Evolutionary conservation across 768 basidiomycete species (phyloP), one percentile per base, ranked within the genome.

Genomic region (Heimioporus sp.): DNA sequence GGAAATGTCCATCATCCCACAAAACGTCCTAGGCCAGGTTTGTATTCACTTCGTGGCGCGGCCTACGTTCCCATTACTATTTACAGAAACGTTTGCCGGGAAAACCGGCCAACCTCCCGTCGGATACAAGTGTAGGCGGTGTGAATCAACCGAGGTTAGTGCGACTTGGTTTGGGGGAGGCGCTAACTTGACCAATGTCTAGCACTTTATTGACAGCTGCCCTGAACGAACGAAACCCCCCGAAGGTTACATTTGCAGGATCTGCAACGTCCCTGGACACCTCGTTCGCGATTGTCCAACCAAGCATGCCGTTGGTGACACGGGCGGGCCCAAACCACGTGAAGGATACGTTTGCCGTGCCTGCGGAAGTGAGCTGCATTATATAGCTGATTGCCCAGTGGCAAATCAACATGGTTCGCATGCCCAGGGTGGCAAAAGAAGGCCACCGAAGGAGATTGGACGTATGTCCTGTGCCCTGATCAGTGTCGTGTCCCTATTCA

Each of bases 331-430:
- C 40, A 90, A 90, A 63, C 92, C 92, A 8, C 87, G 80, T 44
- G 79, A 85, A 54, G 92, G 90, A 48, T 98, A 98, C 61, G 80
- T 90, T 12, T 98, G 95, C 71, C 81, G 91, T 36, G 92, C 92
- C 2, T 98, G 95, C 68, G 92, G 88, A 36, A 91, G 88, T 63
- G 87, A 87, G 54, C 72, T 77, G 7, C 96, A 98, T 72, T 90
- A 82, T 61, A 79, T 98, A 45, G 83, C 91, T 43, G 94, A 98
- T 61, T 98, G 96, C 61, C 82, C 86, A 7, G 76, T 84, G 13
- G 80, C 83, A 8, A 86, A 84, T 54, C 81, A 79, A 62, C 71
- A 72, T 38, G 73, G 66, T 15, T 54, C 67, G 20, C 73, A 58
- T 28, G 45, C 47, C 34, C 58, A 59, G 65, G 34, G 66, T 62